These are phyloP conservation scores for Lasiodiplodia theobromae DNA, from an alignment of 2,329 filamentous ascomycete species.

Conservation along the genomic window DNA sequence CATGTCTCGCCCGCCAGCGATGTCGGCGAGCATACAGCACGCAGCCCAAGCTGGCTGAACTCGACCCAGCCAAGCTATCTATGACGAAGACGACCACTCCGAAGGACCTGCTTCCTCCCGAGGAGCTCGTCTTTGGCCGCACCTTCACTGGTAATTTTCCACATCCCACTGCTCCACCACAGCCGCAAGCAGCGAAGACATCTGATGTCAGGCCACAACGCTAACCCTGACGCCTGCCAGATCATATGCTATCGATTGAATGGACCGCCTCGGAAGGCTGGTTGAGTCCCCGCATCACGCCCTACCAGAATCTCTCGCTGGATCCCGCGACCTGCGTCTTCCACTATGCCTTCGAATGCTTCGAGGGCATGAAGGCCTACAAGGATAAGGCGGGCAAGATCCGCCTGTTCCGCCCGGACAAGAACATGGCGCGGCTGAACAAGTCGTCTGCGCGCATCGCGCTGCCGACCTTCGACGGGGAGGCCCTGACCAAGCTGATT, in stretches of 20 bases:
- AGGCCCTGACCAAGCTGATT: slow-evolving; percentile 81
- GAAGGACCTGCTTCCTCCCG: slow-evolving; percentile 74
- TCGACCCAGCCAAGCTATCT: slow-evolving; percentile 79
- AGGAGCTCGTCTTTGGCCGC: slow-evolving; percentile 87
- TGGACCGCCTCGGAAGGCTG: slow-evolving; percentile 89
- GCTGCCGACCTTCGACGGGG: slow-evolving; percentile 81
- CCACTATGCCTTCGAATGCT: slow-evolving; percentile 98
- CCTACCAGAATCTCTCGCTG: slow-evolving; percentile 96
- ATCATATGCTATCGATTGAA: slow-evolving; percentile 96
- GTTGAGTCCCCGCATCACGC: slow-evolving; percentile 81
- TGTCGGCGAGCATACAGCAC: slow-evolving; percentile 60
- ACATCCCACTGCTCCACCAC: neutral
- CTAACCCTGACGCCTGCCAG: slow-evolving; percentile 54
- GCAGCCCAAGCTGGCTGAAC: slow-evolving; percentile 65
- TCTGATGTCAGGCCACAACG: slow-evolving; percentile 15
- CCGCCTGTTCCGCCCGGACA: slow-evolving; percentile 90
- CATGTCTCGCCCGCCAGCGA: slow-evolving; percentile 45
- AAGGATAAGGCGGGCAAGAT: slow-evolving; percentile 81
- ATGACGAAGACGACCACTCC: slow-evolving; percentile 78
- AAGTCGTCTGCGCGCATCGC: slow-evolving; percentile 91
- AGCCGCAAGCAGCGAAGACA: neutral
- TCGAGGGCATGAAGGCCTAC: slow-evolving; percentile 99
- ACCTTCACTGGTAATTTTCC: slow-evolving; percentile 78
- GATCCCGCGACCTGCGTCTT: slow-evolving; percentile 97
- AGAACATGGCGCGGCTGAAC: slow-evolving; percentile 96